Percentiles rank a stretch among this genome's conserved stretches.
These are phyloP conservation scores for Kwoniella dendrophila DNA, from an alignment of 768 basidiomycete genomes.

Conservation along the genomic window DNA sequence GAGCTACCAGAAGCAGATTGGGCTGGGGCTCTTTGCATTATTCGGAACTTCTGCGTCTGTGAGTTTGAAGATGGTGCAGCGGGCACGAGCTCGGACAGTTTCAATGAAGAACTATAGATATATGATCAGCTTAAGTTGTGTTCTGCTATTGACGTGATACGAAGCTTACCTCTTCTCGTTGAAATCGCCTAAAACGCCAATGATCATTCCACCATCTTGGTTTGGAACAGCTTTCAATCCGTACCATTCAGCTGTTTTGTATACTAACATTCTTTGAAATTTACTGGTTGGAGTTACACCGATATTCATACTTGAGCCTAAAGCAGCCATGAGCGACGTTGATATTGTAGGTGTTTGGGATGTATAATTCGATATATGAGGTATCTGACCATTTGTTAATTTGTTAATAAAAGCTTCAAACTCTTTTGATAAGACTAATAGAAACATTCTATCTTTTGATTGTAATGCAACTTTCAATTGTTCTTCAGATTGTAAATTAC, in stretches of 20 bases:
- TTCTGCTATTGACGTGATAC: not conserved
- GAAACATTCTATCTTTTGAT: constrained; percentile 46
- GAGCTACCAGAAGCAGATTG: constrained; percentile 15
- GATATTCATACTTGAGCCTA: constrained; percentile 20
- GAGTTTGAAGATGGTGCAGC: constrained; percentile 16
- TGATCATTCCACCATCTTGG: constrained; percentile 31
- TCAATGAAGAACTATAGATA: constrained; percentile 23
- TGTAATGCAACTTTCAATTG: constrained; percentile 37
- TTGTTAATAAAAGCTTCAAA: constrained; percentile 39
- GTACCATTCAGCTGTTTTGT: constrained; percentile 53
- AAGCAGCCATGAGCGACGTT: constrained; percentile 11
- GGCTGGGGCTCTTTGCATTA: constrained; percentile 39
- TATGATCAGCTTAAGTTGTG: not conserved
- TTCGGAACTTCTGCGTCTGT: constrained; percentile 35
- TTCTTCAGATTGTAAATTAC: constrained; percentile 34
- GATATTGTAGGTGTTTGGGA: constrained; percentile 2
- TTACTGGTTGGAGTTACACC: constrained; percentile 32
- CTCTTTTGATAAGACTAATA: constrained; percentile 42
- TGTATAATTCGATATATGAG: not conserved
- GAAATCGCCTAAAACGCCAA: constrained; percentile 35
- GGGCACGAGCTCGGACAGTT: constrained; percentile 35
- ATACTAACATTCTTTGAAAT: constrained; percentile 50
- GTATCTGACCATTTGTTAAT: not conserved
- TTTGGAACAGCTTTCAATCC: constrained; percentile 44
- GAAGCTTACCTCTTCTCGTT: constrained; percentile 36